A percentile compares a stretch with the other conserved stretches of the same genome.
Evolutionary conservation across 306 rosid species (phyloP).

Genomic region (Rosa persica): DNA sequence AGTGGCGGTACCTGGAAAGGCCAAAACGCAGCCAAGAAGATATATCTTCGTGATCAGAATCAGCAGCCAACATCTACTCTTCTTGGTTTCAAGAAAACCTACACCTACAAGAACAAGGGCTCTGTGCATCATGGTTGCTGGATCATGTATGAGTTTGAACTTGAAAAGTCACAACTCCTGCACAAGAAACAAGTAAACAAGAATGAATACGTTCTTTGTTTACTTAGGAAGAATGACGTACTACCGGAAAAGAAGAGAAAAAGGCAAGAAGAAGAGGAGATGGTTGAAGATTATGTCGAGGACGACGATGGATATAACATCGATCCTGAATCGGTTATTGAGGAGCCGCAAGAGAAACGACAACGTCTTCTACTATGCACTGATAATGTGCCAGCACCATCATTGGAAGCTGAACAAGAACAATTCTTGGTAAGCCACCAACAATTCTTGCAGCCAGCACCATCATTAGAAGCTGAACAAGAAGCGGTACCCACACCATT

Average conservation of each 20-base stretch:
- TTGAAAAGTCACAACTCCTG: background rate
- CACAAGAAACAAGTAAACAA: background rate
- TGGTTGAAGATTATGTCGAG: background rate
- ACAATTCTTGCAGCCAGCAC: too few relatives aligned
- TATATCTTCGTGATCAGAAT: background rate
- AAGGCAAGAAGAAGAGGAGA: background rate
- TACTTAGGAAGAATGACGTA: background rate
- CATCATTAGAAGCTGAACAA: background rate
- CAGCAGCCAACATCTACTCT: background rate
- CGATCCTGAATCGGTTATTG: background rate
- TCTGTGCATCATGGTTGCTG: background rate
- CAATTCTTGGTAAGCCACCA: too few relatives aligned
- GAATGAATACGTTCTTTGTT: background rate
- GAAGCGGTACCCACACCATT: background rate
- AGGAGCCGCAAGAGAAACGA: background rate
- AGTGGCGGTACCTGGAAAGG: background rate
- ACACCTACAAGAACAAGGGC: background rate
- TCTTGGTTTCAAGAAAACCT: background rate
- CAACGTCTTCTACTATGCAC: background rate
- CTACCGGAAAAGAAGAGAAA: background rate
- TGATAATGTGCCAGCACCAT: background rate
- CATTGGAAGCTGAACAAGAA: too few relatives aligned
- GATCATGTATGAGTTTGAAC: background rate
- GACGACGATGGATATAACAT: background rate
- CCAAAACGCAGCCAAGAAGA: background rate